phyloP scores from a whole-genome alignment of 1,284 basidiomycete genomes.

The Cutaneotrichosporon sp. region DNA sequence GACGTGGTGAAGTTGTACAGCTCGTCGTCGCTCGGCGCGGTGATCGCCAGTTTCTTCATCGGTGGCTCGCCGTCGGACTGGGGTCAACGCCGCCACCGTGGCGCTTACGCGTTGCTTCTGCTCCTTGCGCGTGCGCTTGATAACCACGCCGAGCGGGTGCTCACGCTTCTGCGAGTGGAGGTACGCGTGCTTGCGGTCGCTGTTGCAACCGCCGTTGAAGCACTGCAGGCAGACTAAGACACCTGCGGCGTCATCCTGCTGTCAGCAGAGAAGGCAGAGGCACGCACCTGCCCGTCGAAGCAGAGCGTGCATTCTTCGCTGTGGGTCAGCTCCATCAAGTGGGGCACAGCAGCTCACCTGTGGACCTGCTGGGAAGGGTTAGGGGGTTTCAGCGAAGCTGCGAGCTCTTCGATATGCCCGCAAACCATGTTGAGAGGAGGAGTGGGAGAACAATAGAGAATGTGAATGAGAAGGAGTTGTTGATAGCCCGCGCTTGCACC shows the following conservation, averaged over 20 bases:
- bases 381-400: conserved; percentile 36
- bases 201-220: conserved; percentile 86
- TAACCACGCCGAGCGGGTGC: conserved; percentile 76
- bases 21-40: conserved; percentile 81
- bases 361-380: conserved; percentile 48
- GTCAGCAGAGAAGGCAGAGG: conserved; percentile 13
- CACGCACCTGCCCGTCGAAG: conserved; percentile 81
- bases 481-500: neutral
- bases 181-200: conserved; percentile 65
- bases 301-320: conserved; percentile 70
- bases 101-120: conserved; percentile 64
- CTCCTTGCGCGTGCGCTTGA: conserved; percentile 72
- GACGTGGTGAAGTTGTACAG: conserved; percentile 70
- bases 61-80: conserved; percentile 73
- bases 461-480: neutral
- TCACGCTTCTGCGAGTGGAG: conserved; percentile 69
- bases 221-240: conserved; percentile 88
- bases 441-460: neutral
- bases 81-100: neutral
- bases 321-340: conserved; percentile 5
- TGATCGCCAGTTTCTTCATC: conserved; percentile 84
- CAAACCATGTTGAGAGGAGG: conserved; percentile 28
- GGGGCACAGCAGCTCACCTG: conserved; percentile 34
- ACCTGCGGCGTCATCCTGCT: conserved; percentile 69
- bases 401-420: conserved; percentile 36